These are phyloP conservation scores for Alternaria ventricosa DNA, from an alignment of 2,329 filamentous ascomycete genomes.

Conservation along the genomic window DNA sequence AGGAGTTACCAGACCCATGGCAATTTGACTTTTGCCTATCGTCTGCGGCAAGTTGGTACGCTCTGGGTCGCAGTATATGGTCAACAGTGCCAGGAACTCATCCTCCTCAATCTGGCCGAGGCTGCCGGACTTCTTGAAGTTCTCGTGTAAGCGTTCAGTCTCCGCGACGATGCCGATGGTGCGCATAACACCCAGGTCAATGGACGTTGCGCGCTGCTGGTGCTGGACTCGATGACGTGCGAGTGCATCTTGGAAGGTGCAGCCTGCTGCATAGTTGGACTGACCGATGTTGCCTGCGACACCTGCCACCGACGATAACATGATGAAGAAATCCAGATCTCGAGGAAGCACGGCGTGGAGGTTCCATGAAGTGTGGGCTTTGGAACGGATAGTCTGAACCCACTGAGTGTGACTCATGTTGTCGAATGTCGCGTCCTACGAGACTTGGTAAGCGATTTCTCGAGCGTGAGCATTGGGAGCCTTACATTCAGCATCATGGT, in stretches of 20 bases:
- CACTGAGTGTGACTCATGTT: not conserved
- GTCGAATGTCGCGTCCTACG: not conserved
- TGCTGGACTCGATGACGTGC: conserved; percentile 5
- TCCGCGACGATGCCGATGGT: conserved; percentile 2
- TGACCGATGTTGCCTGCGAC: not conserved
- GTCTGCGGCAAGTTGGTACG: not conserved
- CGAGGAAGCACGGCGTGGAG: conserved; percentile 3
- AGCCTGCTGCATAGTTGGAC: conserved; percentile 5
- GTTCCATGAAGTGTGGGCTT: not conserved
- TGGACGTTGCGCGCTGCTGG: not conserved
- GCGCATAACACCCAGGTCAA: conserved; percentile 1
- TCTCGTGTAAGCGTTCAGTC: not conserved
- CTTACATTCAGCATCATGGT: not conserved
- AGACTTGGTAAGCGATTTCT: not conserved
- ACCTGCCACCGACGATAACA: not conserved
- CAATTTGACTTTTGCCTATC: not conserved
- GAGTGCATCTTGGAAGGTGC: conserved; percentile 9
- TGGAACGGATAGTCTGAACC: not conserved
- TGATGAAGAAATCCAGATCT: not conserved
- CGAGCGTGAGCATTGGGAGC: not conserved
- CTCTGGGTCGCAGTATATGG: not conserved
- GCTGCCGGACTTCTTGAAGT: not conserved
- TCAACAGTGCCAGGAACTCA: not conserved
- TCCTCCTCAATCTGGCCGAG: not conserved
- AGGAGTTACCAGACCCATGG: not conserved